A percentile compares a stretch with the other conserved stretches of the same genome.
phyloP scores from a whole-genome alignment of 2,329 filamentous ascomycete species.

The Colletotrichum euphorbiae region DNA sequence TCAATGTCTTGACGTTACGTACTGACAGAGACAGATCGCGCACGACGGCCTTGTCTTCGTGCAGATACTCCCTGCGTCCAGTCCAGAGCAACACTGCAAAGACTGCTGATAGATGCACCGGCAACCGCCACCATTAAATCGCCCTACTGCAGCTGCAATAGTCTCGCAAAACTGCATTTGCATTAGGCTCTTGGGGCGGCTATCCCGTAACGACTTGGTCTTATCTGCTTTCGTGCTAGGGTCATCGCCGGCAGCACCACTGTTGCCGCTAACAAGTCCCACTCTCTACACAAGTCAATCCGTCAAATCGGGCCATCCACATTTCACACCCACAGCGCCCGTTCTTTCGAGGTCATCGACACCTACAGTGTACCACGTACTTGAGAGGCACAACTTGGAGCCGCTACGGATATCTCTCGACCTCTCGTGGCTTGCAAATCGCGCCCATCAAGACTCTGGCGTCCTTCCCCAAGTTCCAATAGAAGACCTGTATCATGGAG shows the following conservation, averaged over 20 bases:
- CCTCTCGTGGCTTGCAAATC: slow-evolving; percentile 14
- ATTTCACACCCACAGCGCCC: slow-evolving; percentile 9
- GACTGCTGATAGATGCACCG: slow-evolving; percentile 2
- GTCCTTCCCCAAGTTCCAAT: slow-evolving; percentile 17
- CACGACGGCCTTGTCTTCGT: not conserved
- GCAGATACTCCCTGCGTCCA: not conserved
- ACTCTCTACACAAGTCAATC: slow-evolving; percentile 24
- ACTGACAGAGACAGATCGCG: slow-evolving; percentile 10
- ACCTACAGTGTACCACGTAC: not conserved
- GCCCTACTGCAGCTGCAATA: slow-evolving; percentile 28
- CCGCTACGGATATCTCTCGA: slow-evolving; percentile 1
- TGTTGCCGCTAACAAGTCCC: slow-evolving; percentile 32
- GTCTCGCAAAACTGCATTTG: slow-evolving; percentile 10
- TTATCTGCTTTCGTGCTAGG: slow-evolving; percentile 33
- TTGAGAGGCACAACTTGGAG: not conserved
- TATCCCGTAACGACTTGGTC: slow-evolving; percentile 30
- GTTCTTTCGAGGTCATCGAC: not conserved
- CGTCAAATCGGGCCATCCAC: slow-evolving; percentile 32
- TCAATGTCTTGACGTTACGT: slow-evolving; percentile 7
- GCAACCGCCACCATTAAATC: slow-evolving; percentile 23
- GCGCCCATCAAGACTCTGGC: slow-evolving; percentile 18
- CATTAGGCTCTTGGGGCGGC: slow-evolving; percentile 37
- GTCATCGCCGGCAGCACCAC: slow-evolving; percentile 33
- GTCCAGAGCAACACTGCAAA: not conserved
- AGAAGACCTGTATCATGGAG: slow-evolving; percentile 18